A percentile compares a stretch with the other conserved stretches of the same genome.
phyloP scores from a whole-genome alignment of 23 red algal genomes.

The Gracilaria caudata region DNA sequence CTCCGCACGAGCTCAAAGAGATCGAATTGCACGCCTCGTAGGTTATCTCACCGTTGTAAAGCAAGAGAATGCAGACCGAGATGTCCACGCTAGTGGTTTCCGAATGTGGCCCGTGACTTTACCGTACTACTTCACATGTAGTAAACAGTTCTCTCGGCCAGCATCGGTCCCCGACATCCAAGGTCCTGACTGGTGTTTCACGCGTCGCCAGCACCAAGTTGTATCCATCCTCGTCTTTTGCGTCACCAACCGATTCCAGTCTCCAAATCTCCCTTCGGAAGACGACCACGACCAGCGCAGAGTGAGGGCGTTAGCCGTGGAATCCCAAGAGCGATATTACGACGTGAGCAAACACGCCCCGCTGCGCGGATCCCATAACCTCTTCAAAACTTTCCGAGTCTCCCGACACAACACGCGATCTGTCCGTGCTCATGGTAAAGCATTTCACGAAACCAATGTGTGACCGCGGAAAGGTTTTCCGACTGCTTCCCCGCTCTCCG shows the following conservation, averaged over 20 bases:
- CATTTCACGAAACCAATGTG: not conserved
- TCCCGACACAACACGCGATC: not conserved
- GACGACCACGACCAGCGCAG: not conserved
- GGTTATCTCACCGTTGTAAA: too few relatives aligned
- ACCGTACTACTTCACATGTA: not conserved
- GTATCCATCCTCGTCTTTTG: not conserved
- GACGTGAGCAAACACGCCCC: not conserved
- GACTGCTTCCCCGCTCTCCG: too few relatives aligned
- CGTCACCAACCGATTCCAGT: not conserved
- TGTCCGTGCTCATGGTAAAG: not conserved
- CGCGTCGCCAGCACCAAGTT: not conserved
- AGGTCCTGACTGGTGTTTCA: not conserved
- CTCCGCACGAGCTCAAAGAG: too few relatives aligned
- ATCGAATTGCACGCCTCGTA: too few relatives aligned
- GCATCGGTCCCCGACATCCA: not conserved
- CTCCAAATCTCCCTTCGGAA: not conserved
- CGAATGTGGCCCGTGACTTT: too few relatives aligned
- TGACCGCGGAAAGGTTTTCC: not conserved
- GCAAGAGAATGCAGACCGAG: too few relatives aligned
- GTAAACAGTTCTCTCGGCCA: not conserved
- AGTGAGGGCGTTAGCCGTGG: not conserved
- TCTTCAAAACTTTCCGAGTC: not conserved
- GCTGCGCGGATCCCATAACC: not conserved
- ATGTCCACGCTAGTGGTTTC: too few relatives aligned
- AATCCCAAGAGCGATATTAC: not conserved